Conservation (phyloP, 2,329 filamentous ascomycete genomes). For the Rhynchosporium graminicola region DNA sequence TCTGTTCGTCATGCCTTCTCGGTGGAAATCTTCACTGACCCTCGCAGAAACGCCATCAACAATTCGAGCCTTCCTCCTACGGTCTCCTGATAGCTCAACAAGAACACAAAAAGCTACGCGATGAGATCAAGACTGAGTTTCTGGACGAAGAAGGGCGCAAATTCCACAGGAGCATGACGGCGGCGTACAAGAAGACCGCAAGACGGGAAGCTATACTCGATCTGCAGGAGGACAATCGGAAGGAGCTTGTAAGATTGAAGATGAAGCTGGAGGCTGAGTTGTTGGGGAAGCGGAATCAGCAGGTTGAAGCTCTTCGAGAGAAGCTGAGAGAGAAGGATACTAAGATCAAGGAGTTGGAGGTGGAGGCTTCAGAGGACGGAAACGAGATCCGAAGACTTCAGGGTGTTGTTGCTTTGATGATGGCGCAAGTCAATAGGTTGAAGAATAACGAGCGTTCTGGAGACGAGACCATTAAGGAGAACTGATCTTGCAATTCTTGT, state of each 20-base stretch:
- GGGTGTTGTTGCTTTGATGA: neutral
- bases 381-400: neutral
- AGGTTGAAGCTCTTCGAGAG: neutral
- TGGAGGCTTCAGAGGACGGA: neutral
- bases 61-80: slow-evolving; percentile 3
- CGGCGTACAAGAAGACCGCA: slow-evolving; percentile 4
- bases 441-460: neutral
- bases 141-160: neutral
- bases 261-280: slow-evolving; percentile 7
- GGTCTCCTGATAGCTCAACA: neutral
- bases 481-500: no score
- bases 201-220: slow-evolving; percentile 7
- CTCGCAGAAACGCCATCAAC: neutral
- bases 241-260: neutral
- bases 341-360: slow-evolving; percentile 1
- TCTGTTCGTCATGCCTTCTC: neutral
- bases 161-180: neutral
- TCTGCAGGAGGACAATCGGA: slow-evolving; percentile 7
- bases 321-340: slow-evolving; percentile 4
- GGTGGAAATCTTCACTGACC: neutral
- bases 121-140: slow-evolving; percentile 2
- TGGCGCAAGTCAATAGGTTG: neutral
- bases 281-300: neutral
- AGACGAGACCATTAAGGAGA: neutral
- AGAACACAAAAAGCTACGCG: slow-evolving; percentile 1